Evolutionary conservation across 148 eudicot genomes (phyloP).

Genomic region (Spergularia bocconei): DNA sequence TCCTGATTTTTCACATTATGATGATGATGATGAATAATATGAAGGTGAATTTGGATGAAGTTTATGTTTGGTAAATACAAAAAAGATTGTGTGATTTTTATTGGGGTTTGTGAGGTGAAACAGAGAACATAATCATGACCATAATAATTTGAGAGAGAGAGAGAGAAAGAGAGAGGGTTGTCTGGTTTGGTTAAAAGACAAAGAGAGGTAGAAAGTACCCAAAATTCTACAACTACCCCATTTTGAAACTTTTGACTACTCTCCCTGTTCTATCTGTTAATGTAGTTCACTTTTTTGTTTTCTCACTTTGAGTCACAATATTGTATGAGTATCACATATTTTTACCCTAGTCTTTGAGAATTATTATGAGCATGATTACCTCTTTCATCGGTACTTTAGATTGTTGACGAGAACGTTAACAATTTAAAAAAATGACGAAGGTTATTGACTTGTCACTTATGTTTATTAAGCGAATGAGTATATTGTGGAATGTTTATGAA

Average conservation of each 20-base stretch:
- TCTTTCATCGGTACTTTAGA: too few relatives aligned
- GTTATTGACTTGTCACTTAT: too few relatives aligned
- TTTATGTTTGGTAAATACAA: background rate
- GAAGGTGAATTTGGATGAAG: background rate
- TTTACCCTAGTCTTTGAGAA: too few relatives aligned
- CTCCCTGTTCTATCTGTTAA: too few relatives aligned
- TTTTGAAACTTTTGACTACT: background rate
- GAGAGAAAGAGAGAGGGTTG: constrained; percentile 1
- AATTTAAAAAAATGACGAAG: too few relatives aligned
- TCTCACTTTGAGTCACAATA: too few relatives aligned
- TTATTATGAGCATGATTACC: too few relatives aligned
- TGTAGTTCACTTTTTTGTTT: too few relatives aligned
- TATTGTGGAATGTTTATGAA: too few relatives aligned
- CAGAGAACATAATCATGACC: constrained; percentile 36
- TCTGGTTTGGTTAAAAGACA: constrained; percentile 15
- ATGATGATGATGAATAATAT: background rate
- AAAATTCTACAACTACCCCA: constrained; percentile 4
- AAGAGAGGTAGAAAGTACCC: constrained; percentile 15
- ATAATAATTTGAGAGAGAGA: constrained; percentile 38
- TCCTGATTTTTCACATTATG: constrained; percentile 6
- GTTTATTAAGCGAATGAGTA: too few relatives aligned
- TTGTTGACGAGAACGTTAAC: too few relatives aligned
- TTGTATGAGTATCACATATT: too few relatives aligned
- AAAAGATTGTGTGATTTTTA: constrained; percentile 11
- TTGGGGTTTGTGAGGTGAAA: constrained; percentile 27